These are phyloP conservation scores for Tolypocladium capitatum DNA, from an alignment of 2,329 filamentous ascomycete species.

Conservation along the genomic window DNA sequence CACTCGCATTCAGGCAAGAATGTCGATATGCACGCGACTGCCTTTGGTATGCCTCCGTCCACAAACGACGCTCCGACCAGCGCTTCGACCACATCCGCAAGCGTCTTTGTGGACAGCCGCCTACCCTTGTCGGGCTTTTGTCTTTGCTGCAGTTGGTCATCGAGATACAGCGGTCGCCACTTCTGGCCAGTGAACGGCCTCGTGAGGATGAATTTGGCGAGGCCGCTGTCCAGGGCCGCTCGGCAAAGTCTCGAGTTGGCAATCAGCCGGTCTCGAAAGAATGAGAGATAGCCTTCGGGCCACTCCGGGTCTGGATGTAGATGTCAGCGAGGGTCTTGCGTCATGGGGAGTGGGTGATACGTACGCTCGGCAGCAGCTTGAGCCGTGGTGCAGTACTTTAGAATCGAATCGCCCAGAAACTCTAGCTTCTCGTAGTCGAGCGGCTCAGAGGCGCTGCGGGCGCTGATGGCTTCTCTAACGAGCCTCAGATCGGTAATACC, in stretches of 20 bases:
- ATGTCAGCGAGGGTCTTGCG: conserved; percentile 5
- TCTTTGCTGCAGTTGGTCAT: conserved; percentile 16
- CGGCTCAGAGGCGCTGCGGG: conserved; percentile 44
- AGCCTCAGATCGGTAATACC: conserved; percentile 39
- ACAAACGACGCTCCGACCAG: conserved; percentile 65
- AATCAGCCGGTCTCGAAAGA: conserved; percentile 55
- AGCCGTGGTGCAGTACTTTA: conserved; percentile 61
- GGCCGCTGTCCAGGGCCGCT: conserved; percentile 46
- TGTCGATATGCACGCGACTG: conserved; percentile 47
- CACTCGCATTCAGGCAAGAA: conserved; percentile 51
- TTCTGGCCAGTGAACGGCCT: conserved; percentile 53
- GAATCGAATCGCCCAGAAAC: conserved; percentile 71
- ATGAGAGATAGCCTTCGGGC: conserved; percentile 65
- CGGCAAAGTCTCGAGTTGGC: conserved; percentile 61
- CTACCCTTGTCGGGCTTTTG: conserved; percentile 12
- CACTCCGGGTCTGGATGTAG: conserved; percentile 42
- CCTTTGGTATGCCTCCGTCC: conserved; percentile 52
- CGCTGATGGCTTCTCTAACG: conserved; percentile 56
- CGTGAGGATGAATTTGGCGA: conserved; percentile 62
- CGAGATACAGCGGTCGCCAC: conserved; percentile 56
- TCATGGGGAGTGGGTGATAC: conserved; percentile 10
- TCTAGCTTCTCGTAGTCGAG: conserved; percentile 74
- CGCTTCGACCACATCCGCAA: conserved; percentile 81
- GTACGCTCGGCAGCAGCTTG: conserved; percentile 45
- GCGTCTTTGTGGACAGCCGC: conserved; percentile 56